These are phyloP conservation scores for Termitomyces sp. DNA, from an alignment of 768 basidiomycete genomes.

Conservation along the genomic window DNA sequence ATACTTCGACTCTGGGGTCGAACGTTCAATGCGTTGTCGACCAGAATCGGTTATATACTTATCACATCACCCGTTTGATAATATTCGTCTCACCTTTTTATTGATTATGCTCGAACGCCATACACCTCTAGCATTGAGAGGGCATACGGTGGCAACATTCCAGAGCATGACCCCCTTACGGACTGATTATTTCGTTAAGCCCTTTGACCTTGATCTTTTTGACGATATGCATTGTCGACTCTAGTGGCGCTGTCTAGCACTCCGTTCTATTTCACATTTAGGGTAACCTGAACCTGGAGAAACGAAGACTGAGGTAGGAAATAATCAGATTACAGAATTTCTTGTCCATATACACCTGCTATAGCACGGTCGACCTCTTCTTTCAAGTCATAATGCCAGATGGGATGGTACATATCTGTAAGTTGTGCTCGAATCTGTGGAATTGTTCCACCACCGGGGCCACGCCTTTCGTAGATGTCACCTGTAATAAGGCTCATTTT, in stretches of 20 bases:
- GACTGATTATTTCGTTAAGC: too few relatives aligned
- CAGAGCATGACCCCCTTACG: neutral
- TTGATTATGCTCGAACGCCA: too few relatives aligned
- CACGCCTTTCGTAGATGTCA: slow-evolving; percentile 37
- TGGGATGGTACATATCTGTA: slow-evolving; percentile 36
- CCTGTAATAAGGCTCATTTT: slow-evolving; percentile 36
- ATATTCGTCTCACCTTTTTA: neutral
- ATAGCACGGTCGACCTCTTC: slow-evolving; percentile 32
- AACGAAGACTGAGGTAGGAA: neutral
- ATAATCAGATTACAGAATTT: neutral
- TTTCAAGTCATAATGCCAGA: slow-evolving; percentile 46
- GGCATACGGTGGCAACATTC: neutral
- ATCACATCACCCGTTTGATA: neutral
- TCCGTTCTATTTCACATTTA: neutral
- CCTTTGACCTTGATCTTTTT: neutral
- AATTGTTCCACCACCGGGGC: slow-evolving; percentile 23
- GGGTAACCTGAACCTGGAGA: neutral
- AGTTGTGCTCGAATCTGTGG: slow-evolving; percentile 30
- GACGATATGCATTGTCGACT: neutral
- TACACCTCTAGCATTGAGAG: neutral
- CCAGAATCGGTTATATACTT: neutral
- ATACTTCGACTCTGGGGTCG: neutral
- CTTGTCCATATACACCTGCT: slow-evolving; percentile 9
- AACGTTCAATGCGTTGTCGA: neutral
- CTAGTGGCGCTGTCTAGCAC: neutral